Percentiles rank a stretch among this genome's conserved stretches.
phyloP scores from a whole-genome alignment of 306 rosid genomes.

The Ormosia semicastrata region DNA sequence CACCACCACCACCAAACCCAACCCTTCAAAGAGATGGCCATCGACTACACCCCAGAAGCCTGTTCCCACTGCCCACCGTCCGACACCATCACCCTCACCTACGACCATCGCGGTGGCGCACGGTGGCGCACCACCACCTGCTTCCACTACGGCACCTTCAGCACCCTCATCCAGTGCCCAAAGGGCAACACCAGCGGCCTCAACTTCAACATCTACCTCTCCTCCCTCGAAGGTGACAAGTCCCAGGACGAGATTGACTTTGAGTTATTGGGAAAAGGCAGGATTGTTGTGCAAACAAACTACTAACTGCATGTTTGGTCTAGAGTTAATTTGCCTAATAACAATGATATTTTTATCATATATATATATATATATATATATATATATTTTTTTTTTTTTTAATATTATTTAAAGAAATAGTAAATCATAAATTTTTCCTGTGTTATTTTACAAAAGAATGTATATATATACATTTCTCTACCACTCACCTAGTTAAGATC shows the following conservation, averaged over 20 bases:
- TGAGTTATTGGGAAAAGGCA: conserved; percentile 55
- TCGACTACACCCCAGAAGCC: conserved; percentile 65
- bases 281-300: conserved; percentile 48
- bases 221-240: conserved; percentile 62
- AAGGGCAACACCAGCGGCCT: conserved; percentile 54
- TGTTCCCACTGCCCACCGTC: conserved; percentile 52
- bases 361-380: too few relatives aligned
- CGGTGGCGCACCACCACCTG: conserved; percentile 58
- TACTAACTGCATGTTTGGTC: too few relatives aligned
- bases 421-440: too few relatives aligned
- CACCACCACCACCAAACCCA: conserved; percentile 34
- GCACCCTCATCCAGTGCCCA: conserved; percentile 48
- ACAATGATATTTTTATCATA: too few relatives aligned
- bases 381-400: too few relatives aligned
- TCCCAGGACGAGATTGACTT: conserved; percentile 76
- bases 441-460: too few relatives aligned
- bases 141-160: conserved; percentile 54
- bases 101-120: conserved; percentile 66
- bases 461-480: too few relatives aligned
- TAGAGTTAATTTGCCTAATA: too few relatives aligned
- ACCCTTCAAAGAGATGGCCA: conserved; percentile 43
- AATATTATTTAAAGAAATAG: too few relatives aligned
- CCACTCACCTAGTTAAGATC: too few relatives aligned
- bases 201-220: conserved; percentile 67
- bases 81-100: conserved; percentile 58